Base-by-base conservation (phyloP, 2,329 filamentous ascomycete genomes). In the Trichoderma citrinoviride region DNA sequence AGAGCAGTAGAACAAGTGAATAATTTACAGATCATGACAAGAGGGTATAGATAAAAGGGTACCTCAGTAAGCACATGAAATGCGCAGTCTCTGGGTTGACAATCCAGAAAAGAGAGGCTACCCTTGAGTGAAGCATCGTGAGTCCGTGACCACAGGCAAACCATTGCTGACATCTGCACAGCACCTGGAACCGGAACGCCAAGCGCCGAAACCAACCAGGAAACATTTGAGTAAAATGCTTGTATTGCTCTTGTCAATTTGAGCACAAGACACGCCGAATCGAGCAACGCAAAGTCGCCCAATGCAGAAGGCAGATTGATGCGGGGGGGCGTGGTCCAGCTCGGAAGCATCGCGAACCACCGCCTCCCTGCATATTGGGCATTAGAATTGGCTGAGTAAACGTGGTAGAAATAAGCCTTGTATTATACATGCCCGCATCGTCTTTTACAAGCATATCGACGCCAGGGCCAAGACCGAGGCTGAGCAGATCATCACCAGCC, bases 311-410 rank as follows among this genome's bases (percentile, higher is more conserved):
- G n/a, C 43, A 29, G 27, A 54, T 17, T 17, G n/a, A 12, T 25
- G 3, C 37, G 47, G 19, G 47, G 47, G 37, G 33, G 14, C 37
- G 47, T 17, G 33, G 37, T 27, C 27, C 47, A 14, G 47, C n/a
- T 62, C 49, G 49, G 58, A 54, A 54, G 25, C 25, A 54, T 54
- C 40, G 53, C n/a, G 47, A 33, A n/a, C 47, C 47, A 53, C 19
- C 27, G 10, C 23, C 21, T 52, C 49, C 49, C 49, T 52, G 49
- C 27, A 21, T 14, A 14, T 15, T 49, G 5, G 21, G 19, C 33
- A 37, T 37, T 4, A 14, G n/a, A n/a, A n/a, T n/a, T n/a, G n/a
- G n/a, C n/a, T n/a, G n/a, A n/a, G n/a, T n/a, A n/a, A 14, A 37
- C 12, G 3, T 14, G 33, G 33, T 3, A 37, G 33, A 37, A n/a